Evolutionary conservation across 768 basidiomycete genomes (phyloP).

Genomic region (Pleurotus tuber-regium): DNA sequence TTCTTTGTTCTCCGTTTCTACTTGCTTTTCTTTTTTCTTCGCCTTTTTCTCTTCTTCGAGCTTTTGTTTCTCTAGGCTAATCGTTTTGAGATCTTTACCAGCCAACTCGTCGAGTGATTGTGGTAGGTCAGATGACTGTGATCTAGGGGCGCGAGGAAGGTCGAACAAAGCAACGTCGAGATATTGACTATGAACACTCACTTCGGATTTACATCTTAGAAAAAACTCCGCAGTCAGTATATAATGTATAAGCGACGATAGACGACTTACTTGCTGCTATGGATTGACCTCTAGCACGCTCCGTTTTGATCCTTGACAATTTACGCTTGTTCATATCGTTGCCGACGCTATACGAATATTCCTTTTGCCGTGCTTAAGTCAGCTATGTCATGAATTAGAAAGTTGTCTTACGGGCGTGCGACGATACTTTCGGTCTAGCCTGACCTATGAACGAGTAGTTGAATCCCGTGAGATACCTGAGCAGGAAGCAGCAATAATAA

Average conservation of each 20-base stretch:
- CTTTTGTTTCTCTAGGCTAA: slow-evolving; percentile 24
- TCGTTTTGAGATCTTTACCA: slow-evolving; percentile 32
- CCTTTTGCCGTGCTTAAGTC: too few relatives aligned
- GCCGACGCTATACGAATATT: slow-evolving; percentile 18
- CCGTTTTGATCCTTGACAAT: slow-evolving; percentile 37
- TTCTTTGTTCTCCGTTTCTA: slow-evolving; percentile 9
- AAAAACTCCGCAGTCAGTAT: neutral
- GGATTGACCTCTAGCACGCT: slow-evolving; percentile 43
- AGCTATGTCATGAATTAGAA: neutral
- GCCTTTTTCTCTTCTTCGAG: slow-evolving; percentile 11
- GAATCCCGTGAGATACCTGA: slow-evolving; percentile 9
- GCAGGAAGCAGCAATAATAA: neutral
- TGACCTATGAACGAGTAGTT: slow-evolving; percentile 22
- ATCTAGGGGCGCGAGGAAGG: slow-evolving; percentile 23
- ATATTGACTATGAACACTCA: slow-evolving; percentile 2
- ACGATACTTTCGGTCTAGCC: slow-evolving; percentile 28
- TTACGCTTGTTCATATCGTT: slow-evolving; percentile 37
- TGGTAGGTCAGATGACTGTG: slow-evolving; percentile 28
- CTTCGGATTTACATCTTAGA: slow-evolving; percentile 24
- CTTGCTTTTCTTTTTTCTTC: slow-evolving; percentile 9
- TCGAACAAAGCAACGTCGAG: neutral
- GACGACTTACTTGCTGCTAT: slow-evolving; percentile 42
- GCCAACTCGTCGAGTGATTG: slow-evolving; percentile 32
- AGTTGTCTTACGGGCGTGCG: slow-evolving; percentile 19
- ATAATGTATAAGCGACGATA: neutral